Percentiles rank a stretch among this genome's conserved stretches.
These are phyloP conservation scores for Aspergillus cejpii DNA, from an alignment of 2,329 filamentous ascomycete genomes.

Conservation along the genomic window DNA sequence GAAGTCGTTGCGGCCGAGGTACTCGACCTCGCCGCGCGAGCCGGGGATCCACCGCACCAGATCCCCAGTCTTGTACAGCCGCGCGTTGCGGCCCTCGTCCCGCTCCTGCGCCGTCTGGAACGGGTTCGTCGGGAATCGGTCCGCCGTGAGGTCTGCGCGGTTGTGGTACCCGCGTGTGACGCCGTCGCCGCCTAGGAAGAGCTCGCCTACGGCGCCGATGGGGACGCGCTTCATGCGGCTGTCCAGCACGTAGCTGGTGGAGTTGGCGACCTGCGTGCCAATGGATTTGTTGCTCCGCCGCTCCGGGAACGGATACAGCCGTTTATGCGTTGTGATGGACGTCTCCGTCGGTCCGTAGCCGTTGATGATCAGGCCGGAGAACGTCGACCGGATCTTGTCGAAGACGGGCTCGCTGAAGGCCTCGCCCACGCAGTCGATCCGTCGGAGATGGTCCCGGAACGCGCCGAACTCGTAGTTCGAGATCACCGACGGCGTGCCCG, in stretches of 20 bases:
- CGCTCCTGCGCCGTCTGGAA: neutral
- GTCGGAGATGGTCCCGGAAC: no score
- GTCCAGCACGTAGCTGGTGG: conserved; percentile 16
- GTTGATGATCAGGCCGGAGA: no score
- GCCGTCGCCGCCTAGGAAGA: conserved; percentile 38
- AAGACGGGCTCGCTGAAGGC: no score
- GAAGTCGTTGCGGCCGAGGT: conserved; percentile 29
- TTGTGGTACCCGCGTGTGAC: conserved; percentile 37
- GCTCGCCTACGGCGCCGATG: conserved; percentile 30
- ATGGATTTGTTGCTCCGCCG: conserved; percentile 2
- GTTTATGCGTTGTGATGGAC: no score
- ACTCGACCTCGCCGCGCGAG: conserved; percentile 25
- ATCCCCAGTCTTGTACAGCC: conserved; percentile 35
- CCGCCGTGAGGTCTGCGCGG: conserved; percentile 17
- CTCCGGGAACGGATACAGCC: no score
- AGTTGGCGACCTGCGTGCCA: conserved; percentile 2
- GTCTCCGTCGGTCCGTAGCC: no score
- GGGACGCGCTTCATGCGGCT: conserved; percentile 7
- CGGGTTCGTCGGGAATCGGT: neutral
- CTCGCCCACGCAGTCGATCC: no score
- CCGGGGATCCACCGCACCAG: conserved; percentile 22
- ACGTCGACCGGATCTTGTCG: no score
- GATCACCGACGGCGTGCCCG: no score
- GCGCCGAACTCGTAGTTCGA: no score
- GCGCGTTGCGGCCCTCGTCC: neutral